Evolutionary conservation across 495 filamentous ascomycete species (phyloP), one percentile per base, ranked within the genome.

Genomic region (Xylaria acuta): DNA sequence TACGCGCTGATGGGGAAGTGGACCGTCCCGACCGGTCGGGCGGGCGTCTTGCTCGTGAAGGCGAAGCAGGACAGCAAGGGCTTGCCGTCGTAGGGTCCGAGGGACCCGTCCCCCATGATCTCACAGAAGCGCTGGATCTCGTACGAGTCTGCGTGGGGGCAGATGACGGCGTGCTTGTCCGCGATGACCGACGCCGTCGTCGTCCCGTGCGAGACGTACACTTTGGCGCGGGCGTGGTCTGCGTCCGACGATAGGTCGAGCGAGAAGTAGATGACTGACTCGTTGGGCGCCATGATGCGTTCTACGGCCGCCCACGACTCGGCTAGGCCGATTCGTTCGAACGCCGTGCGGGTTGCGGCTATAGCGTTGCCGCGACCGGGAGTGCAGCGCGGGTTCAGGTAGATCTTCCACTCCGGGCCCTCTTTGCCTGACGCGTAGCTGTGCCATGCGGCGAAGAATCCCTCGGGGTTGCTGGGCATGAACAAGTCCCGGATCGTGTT

Each of bases 81-180:
- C n/a, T 67, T 67, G 1, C 22, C 34, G 5, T 22, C 36, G 34
- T 67, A 67, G 20, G 64, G 51, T 11, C 69, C 73, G 20, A 64
- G 62, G n/a, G 47, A 65, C 40, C 63, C 59, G 14, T 71, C 73
- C 3, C 63, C 73, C 69, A 74, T 68, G 30, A 71, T 43, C 18
- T 65, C 69, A 22, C 70, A 67, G 73, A 74, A 74, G 14, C 73
- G 73, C 45, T 74, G 73, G 59, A 74, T 72, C 47, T 74, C 73
- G 56, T 67, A 74, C 11, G 69, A 22, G 54, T 74, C 69, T 27
- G 73, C 73, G 69, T 74, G 56, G 7, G 73, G 73, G 43, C 73
- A 72, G 54, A 69, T 59, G 22, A 27, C 22, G 27, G 51, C 69
- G 36, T 74, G 73, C 51, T 68, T 74, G 40, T 47, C 45, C 43